Conservation (phyloP, 306 rosid genomes). For the Hippophae tibetana region DNA sequence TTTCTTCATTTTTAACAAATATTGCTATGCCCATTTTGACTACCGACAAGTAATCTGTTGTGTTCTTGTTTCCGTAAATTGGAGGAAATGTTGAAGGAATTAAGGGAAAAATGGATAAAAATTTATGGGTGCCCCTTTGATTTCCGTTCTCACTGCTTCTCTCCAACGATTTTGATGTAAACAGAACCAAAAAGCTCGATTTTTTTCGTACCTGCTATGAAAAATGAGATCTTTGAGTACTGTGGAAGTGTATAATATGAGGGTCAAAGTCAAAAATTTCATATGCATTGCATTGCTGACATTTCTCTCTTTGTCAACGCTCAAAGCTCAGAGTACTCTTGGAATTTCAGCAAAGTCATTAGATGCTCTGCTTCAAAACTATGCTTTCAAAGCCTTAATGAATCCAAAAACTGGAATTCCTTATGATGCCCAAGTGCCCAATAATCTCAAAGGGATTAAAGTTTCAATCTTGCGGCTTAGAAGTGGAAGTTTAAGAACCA, state of each 20-base stretch:
- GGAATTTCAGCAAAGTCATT: conserved; percentile 26
- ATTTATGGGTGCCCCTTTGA: no score
- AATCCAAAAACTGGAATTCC: conserved; percentile 29
- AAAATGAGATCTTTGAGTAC: neutral
- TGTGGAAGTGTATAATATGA: conserved; percentile 14
- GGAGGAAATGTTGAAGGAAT: no score
- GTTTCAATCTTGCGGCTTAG: conserved; percentile 35
- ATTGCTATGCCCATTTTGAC: neutral
- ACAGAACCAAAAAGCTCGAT: neutral
- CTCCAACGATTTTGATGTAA: no score
- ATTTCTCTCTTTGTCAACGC: conserved; percentile 12
- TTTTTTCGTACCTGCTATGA: neutral
- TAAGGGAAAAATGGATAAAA: no score
- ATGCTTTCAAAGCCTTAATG: conserved; percentile 31
- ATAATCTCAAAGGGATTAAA: conserved; percentile 28
- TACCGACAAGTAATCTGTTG: neutral
- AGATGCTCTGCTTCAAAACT: conserved; percentile 34
- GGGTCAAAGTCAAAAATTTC: conserved; percentile 14
- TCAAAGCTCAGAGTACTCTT: conserved; percentile 13
- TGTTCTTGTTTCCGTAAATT: no score
- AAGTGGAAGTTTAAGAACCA: conserved; percentile 32
- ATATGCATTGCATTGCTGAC: conserved; percentile 7
- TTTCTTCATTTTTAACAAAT: neutral
- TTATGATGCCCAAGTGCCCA: conserved; percentile 26
- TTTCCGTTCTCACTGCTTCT: no score